phyloP scores from a whole-genome alignment of 2,329 filamentous ascomycete species.

The Ceratocystis cacaofunesta region DNA sequence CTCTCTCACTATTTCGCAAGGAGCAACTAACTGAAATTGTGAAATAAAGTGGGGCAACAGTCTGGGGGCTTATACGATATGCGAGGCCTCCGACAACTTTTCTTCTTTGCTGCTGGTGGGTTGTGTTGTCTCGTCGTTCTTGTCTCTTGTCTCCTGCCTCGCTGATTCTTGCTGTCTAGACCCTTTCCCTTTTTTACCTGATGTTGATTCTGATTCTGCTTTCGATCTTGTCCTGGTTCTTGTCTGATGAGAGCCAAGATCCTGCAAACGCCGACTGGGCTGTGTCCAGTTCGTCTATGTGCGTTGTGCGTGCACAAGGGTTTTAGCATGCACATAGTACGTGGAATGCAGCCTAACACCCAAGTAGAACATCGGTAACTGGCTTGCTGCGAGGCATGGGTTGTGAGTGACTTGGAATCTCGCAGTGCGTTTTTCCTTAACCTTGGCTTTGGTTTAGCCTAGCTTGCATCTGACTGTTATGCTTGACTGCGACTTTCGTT shows the following conservation, averaged over 20 bases:
- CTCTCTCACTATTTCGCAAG: too few relatives aligned
- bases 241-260: not conserved
- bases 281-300: not conserved
- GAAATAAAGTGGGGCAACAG: not conserved
- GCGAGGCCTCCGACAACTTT: slow-evolving; percentile 4
- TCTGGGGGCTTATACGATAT: not conserved
- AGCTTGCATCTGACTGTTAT: not conserved
- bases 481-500: too few relatives aligned
- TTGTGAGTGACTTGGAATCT: not conserved
- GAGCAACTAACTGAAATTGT: not conserved
- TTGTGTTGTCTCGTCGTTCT: not conserved
- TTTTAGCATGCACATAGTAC: not conserved
- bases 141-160: not conserved
- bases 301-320: not conserved
- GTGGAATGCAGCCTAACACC: not conserved
- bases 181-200: not conserved
- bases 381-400: not conserved
- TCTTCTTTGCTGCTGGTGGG: not conserved
- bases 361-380: not conserved
- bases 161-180: not conserved
- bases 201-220: not conserved
- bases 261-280: not conserved
- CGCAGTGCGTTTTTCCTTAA: not conserved
- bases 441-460: not conserved
- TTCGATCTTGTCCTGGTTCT: not conserved